Conservation (phyloP, 345 rosid species). For the Sisymbrium altissimum region DNA sequence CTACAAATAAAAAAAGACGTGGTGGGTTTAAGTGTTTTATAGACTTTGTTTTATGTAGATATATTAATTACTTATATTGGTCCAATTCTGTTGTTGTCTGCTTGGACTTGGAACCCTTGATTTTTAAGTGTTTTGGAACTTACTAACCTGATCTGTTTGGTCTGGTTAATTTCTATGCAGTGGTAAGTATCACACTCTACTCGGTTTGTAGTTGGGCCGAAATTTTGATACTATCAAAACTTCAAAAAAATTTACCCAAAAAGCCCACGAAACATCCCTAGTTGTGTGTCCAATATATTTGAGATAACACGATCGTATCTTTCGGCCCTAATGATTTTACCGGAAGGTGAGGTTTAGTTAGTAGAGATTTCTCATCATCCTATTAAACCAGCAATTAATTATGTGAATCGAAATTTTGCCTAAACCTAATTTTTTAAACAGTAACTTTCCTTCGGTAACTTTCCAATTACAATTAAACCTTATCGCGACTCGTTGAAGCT, state of each 20-base stretch:
- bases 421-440: background rate
- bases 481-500: constrained; percentile 10
- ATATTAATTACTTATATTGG: no score
- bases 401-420: no score
- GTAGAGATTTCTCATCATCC: no score
- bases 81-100: no score
- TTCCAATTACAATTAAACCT: background rate
- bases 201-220: background rate
- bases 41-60: no score
- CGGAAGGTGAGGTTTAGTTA: background rate
- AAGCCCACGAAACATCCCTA: background rate
- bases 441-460: background rate
- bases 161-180: background rate
- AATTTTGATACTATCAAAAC: background rate
- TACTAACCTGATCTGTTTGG: background rate
- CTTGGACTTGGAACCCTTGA: no score
- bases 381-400: no score
- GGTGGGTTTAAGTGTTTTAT: no score
- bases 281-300: background rate
- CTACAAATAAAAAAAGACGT: no score
- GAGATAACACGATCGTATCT: background rate
- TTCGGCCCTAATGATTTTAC: background rate
- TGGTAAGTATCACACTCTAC: background rate
- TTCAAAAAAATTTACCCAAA: background rate
- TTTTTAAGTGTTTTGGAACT: no score